Evolutionary conservation across 1,284 basidiomycete genomes (phyloP).

Genomic region (Boletus hoseneyae): DNA sequence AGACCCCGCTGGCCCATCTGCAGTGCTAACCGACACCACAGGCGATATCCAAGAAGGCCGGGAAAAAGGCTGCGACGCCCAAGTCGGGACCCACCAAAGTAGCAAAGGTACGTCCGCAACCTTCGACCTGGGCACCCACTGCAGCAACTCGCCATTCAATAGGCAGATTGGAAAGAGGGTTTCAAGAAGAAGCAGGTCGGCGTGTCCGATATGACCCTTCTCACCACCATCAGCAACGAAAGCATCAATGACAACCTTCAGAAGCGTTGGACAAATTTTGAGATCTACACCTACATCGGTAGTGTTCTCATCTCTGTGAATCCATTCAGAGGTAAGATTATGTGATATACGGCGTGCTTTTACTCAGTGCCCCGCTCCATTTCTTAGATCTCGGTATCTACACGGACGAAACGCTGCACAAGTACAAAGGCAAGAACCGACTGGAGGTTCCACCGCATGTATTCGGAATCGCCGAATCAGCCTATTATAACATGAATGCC

Average conservation of each 20-base stretch:
- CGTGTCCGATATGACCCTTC: conserved; percentile 97
- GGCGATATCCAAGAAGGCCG: conserved; percentile 91
- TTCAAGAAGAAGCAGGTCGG: conserved; percentile 98
- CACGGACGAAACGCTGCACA: conserved; percentile 80
- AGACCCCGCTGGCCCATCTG: not conserved
- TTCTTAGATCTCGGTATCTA: conserved; percentile 92
- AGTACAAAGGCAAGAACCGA: conserved; percentile 96
- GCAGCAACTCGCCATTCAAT: conserved; percentile 4
- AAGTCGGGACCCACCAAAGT: conserved; percentile 66
- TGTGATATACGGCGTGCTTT: conserved; percentile 3
- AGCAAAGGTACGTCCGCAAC: conserved; percentile 55
- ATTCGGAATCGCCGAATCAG: conserved; percentile 93
- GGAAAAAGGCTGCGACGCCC: conserved; percentile 74
- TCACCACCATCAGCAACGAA: conserved; percentile 97
- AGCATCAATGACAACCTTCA: conserved; percentile 97
- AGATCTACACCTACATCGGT: conserved; percentile 99
- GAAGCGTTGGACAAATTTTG: conserved; percentile 91
- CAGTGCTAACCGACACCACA: conserved; percentile 31
- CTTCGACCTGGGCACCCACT: conserved; percentile 2
- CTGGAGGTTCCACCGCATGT: conserved; percentile 98
- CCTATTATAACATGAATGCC: conserved; percentile 99
- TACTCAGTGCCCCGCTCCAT: not conserved
- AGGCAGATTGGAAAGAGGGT: conserved; percentile 98
- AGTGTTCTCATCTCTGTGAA: conserved; percentile 98
- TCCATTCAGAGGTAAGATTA: conserved; percentile 82